phyloP scores from a whole-genome alignment of 139 green algal genomes.

The Micractinium sp. region DNA sequence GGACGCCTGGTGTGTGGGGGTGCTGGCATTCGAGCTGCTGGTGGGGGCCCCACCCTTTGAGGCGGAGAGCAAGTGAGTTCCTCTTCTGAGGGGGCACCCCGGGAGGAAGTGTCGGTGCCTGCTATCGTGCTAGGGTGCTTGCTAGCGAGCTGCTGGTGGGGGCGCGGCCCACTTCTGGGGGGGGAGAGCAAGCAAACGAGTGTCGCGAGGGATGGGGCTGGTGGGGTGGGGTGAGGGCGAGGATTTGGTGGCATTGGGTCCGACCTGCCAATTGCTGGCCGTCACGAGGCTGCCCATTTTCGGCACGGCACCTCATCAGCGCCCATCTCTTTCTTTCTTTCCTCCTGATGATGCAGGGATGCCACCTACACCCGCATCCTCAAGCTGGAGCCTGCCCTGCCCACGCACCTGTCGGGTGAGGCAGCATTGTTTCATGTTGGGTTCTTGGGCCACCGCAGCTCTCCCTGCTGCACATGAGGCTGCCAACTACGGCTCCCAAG shows the following conservation, averaged over 20 bases:
- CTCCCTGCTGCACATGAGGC: not conserved
- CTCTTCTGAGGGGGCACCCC: too few relatives aligned
- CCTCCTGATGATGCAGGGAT: constrained; percentile 20
- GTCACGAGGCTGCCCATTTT: too few relatives aligned
- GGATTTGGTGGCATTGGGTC: too few relatives aligned
- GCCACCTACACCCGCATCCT: constrained; percentile 55
- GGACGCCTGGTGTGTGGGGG: constrained; percentile 86
- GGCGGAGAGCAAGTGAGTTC: constrained; percentile 26
- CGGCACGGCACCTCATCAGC: too few relatives aligned
- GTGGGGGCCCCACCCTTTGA: constrained; percentile 64
- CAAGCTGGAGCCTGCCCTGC: constrained; percentile 35
- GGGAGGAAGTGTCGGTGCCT: too few relatives aligned
- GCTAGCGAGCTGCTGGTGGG: constrained; percentile 64
- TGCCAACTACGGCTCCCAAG: too few relatives aligned
- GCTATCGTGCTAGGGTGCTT: too few relatives aligned
- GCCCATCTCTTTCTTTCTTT: too few relatives aligned
- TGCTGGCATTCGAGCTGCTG: constrained; percentile 66
- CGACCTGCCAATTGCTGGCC: too few relatives aligned
- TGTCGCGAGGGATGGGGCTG: not conserved
- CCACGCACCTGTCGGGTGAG: constrained; percentile 39
- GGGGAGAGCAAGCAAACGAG: constrained; percentile 21
- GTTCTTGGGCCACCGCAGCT: not conserved
- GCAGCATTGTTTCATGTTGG: not conserved
- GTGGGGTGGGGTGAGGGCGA: not conserved
- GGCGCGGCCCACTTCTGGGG: constrained; percentile 60